Evolutionary conservation across 176 grass and related monocot genomes (phyloP).

Genomic region (Microstegium vimineum): DNA sequence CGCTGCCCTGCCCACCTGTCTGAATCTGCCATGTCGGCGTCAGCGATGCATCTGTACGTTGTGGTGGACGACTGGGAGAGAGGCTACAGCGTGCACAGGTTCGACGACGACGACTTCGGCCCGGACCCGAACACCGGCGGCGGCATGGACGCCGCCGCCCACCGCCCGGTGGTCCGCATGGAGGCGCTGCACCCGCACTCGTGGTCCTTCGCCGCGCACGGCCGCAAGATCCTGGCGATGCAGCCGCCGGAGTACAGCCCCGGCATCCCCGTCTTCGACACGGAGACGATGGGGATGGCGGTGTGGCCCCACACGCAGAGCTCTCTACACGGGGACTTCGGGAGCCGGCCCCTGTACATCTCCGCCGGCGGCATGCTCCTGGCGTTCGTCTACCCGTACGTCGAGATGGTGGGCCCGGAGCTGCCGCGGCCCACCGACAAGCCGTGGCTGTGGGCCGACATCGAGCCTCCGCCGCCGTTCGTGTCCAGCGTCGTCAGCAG

Average conservation of each 20-base stretch:
- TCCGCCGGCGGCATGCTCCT: background rate
- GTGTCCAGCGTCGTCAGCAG: background rate
- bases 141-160: too few species aligned
- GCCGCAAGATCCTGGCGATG: background rate
- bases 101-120: background rate
- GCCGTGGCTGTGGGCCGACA: background rate
- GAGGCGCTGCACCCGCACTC: background rate
- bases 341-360: background rate
- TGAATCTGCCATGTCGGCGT: too few species aligned
- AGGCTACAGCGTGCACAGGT: constrained; percentile 8
- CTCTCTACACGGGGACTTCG: too few species aligned
- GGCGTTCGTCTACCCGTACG: background rate
- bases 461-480: background rate
- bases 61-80: constrained; percentile 15
- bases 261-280: background rate
- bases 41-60: background rate
- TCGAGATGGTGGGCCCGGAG: background rate
- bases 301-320: background rate
- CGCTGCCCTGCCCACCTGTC: too few species aligned
- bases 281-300: background rate
- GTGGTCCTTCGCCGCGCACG: background rate
- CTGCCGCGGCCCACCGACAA: background rate
- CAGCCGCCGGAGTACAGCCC: background rate
- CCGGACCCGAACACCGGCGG: background rate
- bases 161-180: background rate